phyloP scores from a whole-genome alignment of 2,329 filamentous ascomycete species.

The Sporothrix protearum region DNA sequence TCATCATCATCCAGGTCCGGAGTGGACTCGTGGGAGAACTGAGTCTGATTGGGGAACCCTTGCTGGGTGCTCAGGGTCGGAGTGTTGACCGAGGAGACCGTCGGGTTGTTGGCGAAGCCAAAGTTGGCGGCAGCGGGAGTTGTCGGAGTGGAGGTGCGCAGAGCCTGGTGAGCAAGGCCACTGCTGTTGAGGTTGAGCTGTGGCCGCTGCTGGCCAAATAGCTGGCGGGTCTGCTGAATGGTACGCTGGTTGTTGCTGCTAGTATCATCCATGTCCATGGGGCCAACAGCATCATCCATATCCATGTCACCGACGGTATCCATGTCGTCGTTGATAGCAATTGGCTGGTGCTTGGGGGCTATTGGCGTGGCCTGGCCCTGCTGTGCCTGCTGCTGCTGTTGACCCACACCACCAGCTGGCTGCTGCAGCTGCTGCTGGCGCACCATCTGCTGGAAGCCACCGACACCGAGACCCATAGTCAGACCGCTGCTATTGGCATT shows the following conservation, averaged over 20 bases:
- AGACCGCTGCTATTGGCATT: slow-evolving; percentile 15
- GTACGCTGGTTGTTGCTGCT: slow-evolving; percentile 46
- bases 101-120: slow-evolving; percentile 85
- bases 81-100: slow-evolving; percentile 94
- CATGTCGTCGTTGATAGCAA: slow-evolving; percentile 61
- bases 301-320: slow-evolving; percentile 94
- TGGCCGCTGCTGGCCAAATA: slow-evolving; percentile 65
- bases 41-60: slow-evolving; percentile 55
- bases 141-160: slow-evolving; percentile 79
- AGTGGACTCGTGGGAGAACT: slow-evolving; percentile 44
- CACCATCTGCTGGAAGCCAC: slow-evolving; percentile 43
- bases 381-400: slow-evolving; percentile 27
- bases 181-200: slow-evolving; percentile 78
- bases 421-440: slow-evolving; percentile 44
- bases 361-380: slow-evolving; percentile 31
- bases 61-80: slow-evolving; percentile 79
- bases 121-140: slow-evolving; percentile 77
- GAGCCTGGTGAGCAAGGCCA: slow-evolving; percentile 69
- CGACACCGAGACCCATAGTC: slow-evolving; percentile 32
- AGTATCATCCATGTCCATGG: slow-evolving; percentile 60
- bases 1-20: slow-evolving; percentile 72
- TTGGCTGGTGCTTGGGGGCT: slow-evolving; percentile 25
- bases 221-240: slow-evolving; percentile 66
- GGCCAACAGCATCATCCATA: slow-evolving; percentile 77
- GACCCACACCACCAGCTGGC: slow-evolving; percentile 38